A percentile compares a stretch with the other conserved stretches of the same genome.
Evolutionary conservation across 2,329 filamentous ascomycete genomes (phyloP).

Genomic region (Neofusicoccum kwambonambiense): DNA sequence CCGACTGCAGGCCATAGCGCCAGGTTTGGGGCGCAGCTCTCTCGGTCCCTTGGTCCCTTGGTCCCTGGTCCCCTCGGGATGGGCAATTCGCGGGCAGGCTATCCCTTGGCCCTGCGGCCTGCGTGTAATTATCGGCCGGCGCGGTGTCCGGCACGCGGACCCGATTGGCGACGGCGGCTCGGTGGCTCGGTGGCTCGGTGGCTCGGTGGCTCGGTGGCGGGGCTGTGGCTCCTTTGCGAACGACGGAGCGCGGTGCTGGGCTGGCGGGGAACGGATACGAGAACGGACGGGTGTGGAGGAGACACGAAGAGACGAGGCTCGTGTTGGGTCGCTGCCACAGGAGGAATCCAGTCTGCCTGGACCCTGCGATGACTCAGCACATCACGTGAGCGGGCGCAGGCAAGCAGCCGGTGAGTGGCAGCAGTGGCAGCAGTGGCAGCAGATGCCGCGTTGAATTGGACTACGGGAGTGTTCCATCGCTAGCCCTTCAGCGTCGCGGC

Average conservation of each 20-base stretch:
- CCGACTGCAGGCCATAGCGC: conserved; percentile 7
- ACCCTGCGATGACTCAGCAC: neutral
- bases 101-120: too few species aligned
- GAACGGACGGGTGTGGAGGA: neutral
- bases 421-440: neutral
- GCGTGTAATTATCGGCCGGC: too few species aligned
- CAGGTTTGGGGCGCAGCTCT: neutral
- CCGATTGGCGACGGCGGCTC: neutral
- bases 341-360: too few species aligned
- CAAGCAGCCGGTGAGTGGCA: neutral
- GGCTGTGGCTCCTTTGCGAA: too few species aligned
- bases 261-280: neutral
- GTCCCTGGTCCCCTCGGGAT: neutral
- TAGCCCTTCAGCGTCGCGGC: neutral
- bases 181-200: too few species aligned
- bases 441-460: too few species aligned
- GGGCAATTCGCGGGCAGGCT: neutral
- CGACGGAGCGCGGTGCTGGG: neutral
- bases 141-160: neutral
- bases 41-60: neutral
- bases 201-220: too few species aligned
- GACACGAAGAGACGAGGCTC: neutral
- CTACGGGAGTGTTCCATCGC: neutral
- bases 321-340: neutral
- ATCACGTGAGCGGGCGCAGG: neutral